Evolutionary conservation across 1,139 yeast genomes (phyloP).

Genomic region (Yamadazyma conglobata): DNA sequence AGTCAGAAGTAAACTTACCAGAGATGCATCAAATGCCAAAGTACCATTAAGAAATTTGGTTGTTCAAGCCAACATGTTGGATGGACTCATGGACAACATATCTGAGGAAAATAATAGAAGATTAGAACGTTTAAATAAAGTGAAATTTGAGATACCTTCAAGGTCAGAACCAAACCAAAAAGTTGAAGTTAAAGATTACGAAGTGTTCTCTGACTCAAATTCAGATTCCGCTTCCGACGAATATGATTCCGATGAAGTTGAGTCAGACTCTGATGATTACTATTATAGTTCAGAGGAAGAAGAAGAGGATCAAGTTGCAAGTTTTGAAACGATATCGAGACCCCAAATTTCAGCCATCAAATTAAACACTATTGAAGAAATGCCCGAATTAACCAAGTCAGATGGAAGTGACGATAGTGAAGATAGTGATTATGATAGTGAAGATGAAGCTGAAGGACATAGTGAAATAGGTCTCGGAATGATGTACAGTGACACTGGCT

Average conservation of each 20-base stretch:
- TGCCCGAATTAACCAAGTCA: constrained; percentile 27
- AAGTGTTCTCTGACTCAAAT: constrained; percentile 25
- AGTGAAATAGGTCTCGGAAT: too few relatives aligned
- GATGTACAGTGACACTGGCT: too few relatives aligned
- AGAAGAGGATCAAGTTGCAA: constrained; percentile 17
- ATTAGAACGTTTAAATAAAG: constrained; percentile 16
- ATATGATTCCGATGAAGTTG: constrained; percentile 17
- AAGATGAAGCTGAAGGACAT: constrained; percentile 4
- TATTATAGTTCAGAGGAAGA: constrained; percentile 30
- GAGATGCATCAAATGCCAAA: constrained; percentile 61
- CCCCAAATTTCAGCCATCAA: constrained; percentile 5
- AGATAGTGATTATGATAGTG: constrained; percentile 6
- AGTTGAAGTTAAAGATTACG: constrained; percentile 29
- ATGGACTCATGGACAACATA: constrained; percentile 58
- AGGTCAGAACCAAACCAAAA: constrained; percentile 5
- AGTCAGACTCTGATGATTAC: constrained; percentile 27
- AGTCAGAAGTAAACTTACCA: constrained; percentile 65
- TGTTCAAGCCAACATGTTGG: constrained; percentile 74
- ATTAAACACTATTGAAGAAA: constrained; percentile 12
- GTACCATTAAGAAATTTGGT: constrained; percentile 62
- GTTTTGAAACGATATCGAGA: constrained; percentile 3
- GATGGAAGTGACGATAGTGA: constrained; percentile 23
- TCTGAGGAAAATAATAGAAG: constrained; percentile 30
- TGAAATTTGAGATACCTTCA: constrained; percentile 15
- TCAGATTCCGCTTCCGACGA: constrained; percentile 14